These are phyloP conservation scores for Mycena citricolor DNA, from an alignment of 1,284 basidiomycete species.

Conservation along the genomic window DNA sequence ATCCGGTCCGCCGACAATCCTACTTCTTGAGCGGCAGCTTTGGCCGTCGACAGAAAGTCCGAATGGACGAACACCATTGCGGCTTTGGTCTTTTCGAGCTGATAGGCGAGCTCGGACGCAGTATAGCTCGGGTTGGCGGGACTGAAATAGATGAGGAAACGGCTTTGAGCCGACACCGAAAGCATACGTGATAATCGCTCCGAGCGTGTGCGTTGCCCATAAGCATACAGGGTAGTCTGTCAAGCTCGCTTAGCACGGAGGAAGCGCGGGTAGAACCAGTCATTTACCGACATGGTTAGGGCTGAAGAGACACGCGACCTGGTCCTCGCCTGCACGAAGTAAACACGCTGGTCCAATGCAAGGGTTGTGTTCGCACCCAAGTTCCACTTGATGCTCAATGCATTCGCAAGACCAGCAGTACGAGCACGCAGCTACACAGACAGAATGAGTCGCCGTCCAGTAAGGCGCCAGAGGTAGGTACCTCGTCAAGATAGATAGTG, in stretches of 20 bases:
- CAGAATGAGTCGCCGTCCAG: slow-evolving; percentile 1
- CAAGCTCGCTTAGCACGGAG: slow-evolving; percentile 9
- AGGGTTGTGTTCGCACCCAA: slow-evolving; percentile 45
- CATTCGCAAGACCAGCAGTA: slow-evolving; percentile 62
- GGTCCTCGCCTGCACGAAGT: slow-evolving; percentile 32
- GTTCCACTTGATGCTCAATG: slow-evolving; percentile 51
- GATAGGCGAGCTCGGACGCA: slow-evolving; percentile 64
- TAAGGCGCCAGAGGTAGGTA: slow-evolving; percentile 34
- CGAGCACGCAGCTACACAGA: slow-evolving; percentile 46
- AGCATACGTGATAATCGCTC: slow-evolving; percentile 65
- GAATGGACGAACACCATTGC: slow-evolving; percentile 63
- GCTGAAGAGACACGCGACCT: slow-evolving; percentile 63
- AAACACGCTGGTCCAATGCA: background rate
- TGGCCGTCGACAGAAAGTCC: slow-evolving; percentile 58
- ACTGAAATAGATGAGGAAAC: slow-evolving; percentile 30
- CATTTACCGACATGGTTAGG: slow-evolving; percentile 63
- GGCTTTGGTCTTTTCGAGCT: slow-evolving; percentile 56
- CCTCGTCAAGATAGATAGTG: slow-evolving; percentile 49
- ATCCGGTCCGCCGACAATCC: slow-evolving; percentile 57
- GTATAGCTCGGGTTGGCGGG: slow-evolving; percentile 72
- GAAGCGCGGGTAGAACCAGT: slow-evolving; percentile 2
- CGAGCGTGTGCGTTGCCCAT: slow-evolving; percentile 76
- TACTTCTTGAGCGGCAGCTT: slow-evolving; percentile 48
- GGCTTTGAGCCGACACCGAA: no score
- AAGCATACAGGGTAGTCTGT: slow-evolving; percentile 70